These are phyloP conservation scores for Venturia effusa DNA, from an alignment of 2,329 filamentous ascomycete species.

Conservation along the genomic window DNA sequence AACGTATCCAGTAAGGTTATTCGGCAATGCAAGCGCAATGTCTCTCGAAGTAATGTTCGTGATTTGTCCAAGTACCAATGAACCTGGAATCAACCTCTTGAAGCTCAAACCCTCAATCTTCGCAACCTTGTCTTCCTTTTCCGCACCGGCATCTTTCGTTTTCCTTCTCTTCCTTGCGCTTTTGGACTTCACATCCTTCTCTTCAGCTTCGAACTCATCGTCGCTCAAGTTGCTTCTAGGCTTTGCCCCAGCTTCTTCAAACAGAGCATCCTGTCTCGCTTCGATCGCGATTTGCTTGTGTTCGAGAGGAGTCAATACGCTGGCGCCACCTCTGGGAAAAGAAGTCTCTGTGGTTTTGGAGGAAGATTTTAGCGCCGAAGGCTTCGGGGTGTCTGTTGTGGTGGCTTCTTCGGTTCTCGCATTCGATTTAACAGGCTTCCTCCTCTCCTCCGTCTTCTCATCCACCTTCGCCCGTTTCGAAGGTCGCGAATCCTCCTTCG, in stretches of 20 bases:
- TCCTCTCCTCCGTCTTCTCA: not conserved
- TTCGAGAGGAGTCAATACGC: constrained; percentile 82
- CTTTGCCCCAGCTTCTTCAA: constrained; percentile 64
- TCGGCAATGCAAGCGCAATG: constrained; percentile 73
- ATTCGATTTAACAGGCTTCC: not conserved
- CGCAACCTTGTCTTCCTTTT: constrained; percentile 6
- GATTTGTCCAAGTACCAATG: constrained; percentile 78
- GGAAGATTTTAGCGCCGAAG: not conserved
- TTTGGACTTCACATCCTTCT: constrained; percentile 36
- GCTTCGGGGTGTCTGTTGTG: not conserved
- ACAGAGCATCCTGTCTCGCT: constrained; percentile 82
- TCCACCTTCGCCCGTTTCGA: not conserved
- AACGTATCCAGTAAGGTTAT: constrained; percentile 84
- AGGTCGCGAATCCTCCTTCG: not conserved
- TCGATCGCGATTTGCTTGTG: constrained; percentile 94
- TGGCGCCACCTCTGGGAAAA: constrained; percentile 87
- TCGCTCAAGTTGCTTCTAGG: constrained; percentile 39
- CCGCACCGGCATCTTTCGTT: constrained; percentile 31
- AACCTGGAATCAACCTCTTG: constrained; percentile 65
- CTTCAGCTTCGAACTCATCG: constrained; percentile 31
- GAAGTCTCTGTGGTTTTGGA: constrained; percentile 57
- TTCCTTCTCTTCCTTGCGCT: constrained; percentile 41
- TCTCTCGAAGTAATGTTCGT: constrained; percentile 70
- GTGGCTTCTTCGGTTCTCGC: not conserved
- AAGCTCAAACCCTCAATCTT: constrained; percentile 12